Base-by-base conservation (phyloP, 1,139 yeast species). In the Taphrina wiesneri region DNA sequence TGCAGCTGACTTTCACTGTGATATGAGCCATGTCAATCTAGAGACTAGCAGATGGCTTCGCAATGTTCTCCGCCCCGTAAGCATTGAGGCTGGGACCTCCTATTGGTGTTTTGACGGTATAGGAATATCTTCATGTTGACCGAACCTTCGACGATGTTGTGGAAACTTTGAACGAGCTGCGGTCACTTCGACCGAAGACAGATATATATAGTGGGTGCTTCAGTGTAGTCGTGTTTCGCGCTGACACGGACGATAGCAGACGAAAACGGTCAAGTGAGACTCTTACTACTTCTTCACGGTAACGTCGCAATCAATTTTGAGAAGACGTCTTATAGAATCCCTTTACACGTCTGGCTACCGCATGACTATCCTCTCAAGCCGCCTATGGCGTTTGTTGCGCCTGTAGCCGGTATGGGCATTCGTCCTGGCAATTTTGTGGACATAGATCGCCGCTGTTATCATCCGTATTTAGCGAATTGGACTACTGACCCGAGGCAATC, bases 301-400 rank as follows among this genome's bases (percentile, higher is more conserved):
- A 78, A 81, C 1, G 71, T 86, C 2, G 80, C 82, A 0, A 74
- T 78, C 0, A 56, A 67, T 6, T 75, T 77, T 43, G 72, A 73
- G 17, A 70, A 74, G 69, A 72, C 74, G 5, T 72, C 73, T 0
- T 77, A 79, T 64, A 74, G 78, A 25, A 80, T 86, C n/a, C 91
- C 92, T 0, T 74, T 89, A 13, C 85, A 85, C 68, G 76, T 91
- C 2, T 91, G 96, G 96, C 73, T 92, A 0, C 96, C 96, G 0
- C 80, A 81, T 45, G 78, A 80, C 30, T 90, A 89, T 72, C 96
- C 97, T 0, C 73, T 72, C 30, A 74, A 72, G 1, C 81, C 86
- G 0, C 97, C 97, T 0, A 72, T 84, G 25, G 82, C 84, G 0
- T 87, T 80, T 73, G 83, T 90, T 6, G 79, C 81, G 28, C 85